Evolutionary conservation across 306 rosid genomes (phyloP).

Genomic region (Acacia crassicarpa): DNA sequence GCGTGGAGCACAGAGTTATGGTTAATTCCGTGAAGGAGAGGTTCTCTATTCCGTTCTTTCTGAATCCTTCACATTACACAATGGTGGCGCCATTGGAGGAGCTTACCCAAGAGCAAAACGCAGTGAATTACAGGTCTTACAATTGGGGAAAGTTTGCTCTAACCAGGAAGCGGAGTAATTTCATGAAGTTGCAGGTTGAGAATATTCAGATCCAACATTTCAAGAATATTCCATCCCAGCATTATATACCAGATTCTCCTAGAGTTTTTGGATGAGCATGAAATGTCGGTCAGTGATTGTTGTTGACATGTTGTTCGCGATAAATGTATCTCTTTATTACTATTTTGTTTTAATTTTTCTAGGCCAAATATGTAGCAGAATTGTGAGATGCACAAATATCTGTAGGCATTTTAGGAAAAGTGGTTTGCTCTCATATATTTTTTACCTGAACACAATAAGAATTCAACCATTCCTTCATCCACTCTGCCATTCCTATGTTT

Average conservation of each 20-base stretch:
- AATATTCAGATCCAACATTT: constrained; percentile 27
- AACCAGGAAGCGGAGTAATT: constrained; percentile 45
- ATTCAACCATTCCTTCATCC: no score
- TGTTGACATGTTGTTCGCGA: no score
- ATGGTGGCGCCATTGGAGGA: constrained; percentile 36
- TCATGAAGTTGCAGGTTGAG: constrained; percentile 45
- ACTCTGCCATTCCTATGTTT: no score
- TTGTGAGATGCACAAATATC: no score
- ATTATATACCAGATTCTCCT: background rate
- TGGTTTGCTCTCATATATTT: no score
- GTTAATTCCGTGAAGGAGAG: constrained; percentile 46
- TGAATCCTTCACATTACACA: constrained; percentile 47
- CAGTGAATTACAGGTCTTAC: constrained; percentile 52
- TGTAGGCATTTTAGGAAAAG: no score
- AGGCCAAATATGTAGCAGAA: no score
- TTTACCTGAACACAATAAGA: no score
- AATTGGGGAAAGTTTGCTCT: constrained; percentile 51
- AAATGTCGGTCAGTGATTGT: no score
- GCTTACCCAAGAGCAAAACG: constrained; percentile 32
- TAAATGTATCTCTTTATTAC: no score
- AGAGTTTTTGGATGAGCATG: background rate
- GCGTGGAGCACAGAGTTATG: constrained; percentile 10
- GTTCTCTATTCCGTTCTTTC: constrained; percentile 34
- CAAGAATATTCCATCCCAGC: background rate
- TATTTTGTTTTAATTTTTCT: no score